Base-by-base conservation (phyloP, 176 grass and related monocot species). In the Hordeum vulgare region DNA sequence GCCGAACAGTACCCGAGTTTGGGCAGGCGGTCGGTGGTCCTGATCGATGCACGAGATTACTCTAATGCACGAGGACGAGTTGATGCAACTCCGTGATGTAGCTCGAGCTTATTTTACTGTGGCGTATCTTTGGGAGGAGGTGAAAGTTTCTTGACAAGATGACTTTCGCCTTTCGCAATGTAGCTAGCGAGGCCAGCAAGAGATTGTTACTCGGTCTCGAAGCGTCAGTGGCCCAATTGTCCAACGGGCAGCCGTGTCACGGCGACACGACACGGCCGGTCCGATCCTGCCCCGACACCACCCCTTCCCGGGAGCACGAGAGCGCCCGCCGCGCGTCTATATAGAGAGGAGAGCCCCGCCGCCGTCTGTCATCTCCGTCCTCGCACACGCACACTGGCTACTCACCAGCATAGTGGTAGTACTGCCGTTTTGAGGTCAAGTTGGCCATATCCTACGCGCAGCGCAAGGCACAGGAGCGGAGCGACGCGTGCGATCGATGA, bases 261-360 rank as follows among this genome's bases (percentile, higher is more conserved):
- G 42, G 45, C 26, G 13, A 4, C 54, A 27, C 6, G 2, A 3
- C n/a, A 3, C 69, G 72, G 83, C 12, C 41, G 81, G 82, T 80
- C 49, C 31, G 24, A 23, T 60, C 33, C 83, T 44, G 74, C 66
- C 74, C 81, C 87, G 82, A 85, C 87, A 80, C 77, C 58, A 23
- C 67, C 20, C 76, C 60, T 28, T 82, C 57, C 35, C 44, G 88
- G 83, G 83, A 90, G 79, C 83, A 86, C 78, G 25, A 64, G 51
- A 42, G 68, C 3, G 81, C 21, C 3, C 41, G 14, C 75, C 4
- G 14, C 63, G 42, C 51, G 21, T 23, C 9, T 25, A 31, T 90
- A 83, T 71, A 74, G n/a, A 65, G 9, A 1, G 13, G 9, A 1
- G 13, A 51, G 1, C 24, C 24, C 66, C 69, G 44, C 23, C 82